Percentiles rank a stretch among this genome's conserved stretches.
phyloP scores from a whole-genome alignment of 148 eudicot genomes.

The Heliamphora exappendiculata region DNA sequence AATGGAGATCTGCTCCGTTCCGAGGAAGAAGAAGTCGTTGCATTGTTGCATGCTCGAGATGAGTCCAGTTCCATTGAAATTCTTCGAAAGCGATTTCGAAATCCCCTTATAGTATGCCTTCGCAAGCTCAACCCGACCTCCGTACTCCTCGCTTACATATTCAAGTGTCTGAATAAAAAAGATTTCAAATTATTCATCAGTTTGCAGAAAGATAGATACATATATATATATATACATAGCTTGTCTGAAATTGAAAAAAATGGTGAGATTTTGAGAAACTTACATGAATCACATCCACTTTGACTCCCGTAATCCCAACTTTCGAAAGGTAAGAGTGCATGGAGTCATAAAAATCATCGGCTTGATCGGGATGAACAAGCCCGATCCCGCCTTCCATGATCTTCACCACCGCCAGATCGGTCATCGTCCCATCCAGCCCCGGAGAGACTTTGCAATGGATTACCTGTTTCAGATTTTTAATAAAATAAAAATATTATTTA shows the following conservation, averaged over 20 bases:
- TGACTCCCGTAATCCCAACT: slow-evolving; percentile 58
- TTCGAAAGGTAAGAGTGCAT: slow-evolving; percentile 56
- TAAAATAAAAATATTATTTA: too few species aligned
- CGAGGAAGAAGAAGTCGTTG: slow-evolving; percentile 64
- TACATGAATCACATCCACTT: slow-evolving; percentile 71
- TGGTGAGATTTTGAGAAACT: slow-evolving; percentile 4
- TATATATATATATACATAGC: neutral
- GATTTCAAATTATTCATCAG: neutral
- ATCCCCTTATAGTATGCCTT: slow-evolving; percentile 50
- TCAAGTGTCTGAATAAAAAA: slow-evolving; percentile 39
- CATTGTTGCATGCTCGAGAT: slow-evolving; percentile 70
- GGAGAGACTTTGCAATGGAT: slow-evolving; percentile 42
- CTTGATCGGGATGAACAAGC: slow-evolving; percentile 59
- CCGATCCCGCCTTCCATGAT: slow-evolving; percentile 55
- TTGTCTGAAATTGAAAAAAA: neutral
- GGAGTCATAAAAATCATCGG: slow-evolving; percentile 45
- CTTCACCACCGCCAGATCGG: slow-evolving; percentile 54
- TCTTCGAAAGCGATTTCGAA: slow-evolving; percentile 44
- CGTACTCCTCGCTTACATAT: slow-evolving; percentile 43
- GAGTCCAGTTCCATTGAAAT: slow-evolving; percentile 51
- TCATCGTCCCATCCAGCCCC: slow-evolving; percentile 54
- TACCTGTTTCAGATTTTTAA: too few species aligned
- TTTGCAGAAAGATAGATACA: neutral
- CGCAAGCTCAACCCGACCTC: slow-evolving; percentile 58
- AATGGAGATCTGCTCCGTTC: slow-evolving; percentile 52